These are phyloP conservation scores for Telopea speciosissima DNA, from an alignment of 177 flowering plant species.

Conservation along the genomic window DNA sequence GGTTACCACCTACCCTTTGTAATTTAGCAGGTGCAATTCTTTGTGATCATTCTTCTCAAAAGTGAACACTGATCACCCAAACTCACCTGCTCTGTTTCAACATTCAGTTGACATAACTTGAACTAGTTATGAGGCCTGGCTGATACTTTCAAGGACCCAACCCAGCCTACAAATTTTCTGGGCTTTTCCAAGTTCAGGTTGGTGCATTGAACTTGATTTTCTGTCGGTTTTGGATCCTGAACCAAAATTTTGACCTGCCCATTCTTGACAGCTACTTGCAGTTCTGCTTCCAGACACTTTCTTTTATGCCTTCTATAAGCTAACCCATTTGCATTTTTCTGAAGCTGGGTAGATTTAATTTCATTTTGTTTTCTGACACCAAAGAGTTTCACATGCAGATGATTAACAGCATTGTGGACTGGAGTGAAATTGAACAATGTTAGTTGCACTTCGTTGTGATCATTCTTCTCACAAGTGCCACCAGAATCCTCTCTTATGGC, in stretches of 20 bases:
- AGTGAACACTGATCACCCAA: not conserved
- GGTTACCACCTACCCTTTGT: not conserved
- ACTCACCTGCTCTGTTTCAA: not conserved
- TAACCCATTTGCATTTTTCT: not conserved
- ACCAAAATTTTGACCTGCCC: not conserved
- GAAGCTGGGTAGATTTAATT: not conserved
- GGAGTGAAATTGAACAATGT: conserved; percentile 14
- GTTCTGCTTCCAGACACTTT: not conserved
- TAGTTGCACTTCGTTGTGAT: conserved; percentile 4
- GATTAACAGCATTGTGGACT: conserved; percentile 2
- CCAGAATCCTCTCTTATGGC: conserved; percentile 33
- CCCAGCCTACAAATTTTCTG: not conserved
- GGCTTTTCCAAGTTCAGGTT: not conserved
- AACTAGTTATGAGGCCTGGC: not conserved
- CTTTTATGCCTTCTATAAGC: not conserved
- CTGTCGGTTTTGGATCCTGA: not conserved
- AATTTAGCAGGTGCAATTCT: not conserved
- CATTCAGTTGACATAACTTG: not conserved
- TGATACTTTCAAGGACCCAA: not conserved
- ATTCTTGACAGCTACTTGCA: not conserved
- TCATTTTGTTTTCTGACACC: not conserved
- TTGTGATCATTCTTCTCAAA: no score
- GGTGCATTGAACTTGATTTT: not conserved
- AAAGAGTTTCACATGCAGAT: conserved; percentile 12
- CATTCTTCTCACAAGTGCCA: not conserved